phyloP scores from a whole-genome alignment of 2,329 filamentous ascomycete species.

The Aspergillus terreus region DNA sequence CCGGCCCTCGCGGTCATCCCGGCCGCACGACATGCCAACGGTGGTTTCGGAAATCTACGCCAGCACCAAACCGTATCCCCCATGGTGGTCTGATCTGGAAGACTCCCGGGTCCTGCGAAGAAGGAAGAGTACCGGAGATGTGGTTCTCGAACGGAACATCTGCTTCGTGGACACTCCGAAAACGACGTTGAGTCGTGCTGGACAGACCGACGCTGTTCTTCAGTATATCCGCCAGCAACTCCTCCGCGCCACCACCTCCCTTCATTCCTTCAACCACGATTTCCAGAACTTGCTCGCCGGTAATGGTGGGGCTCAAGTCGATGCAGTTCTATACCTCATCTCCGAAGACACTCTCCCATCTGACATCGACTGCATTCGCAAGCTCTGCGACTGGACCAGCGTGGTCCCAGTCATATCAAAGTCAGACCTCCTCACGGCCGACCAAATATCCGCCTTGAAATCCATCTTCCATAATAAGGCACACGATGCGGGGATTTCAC shows the following conservation, averaged over 20 bases:
- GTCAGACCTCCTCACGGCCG: constrained; percentile 63
- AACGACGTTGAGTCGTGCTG: constrained; percentile 50
- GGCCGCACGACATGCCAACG: constrained; percentile 13
- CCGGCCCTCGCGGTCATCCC: constrained; percentile 17
- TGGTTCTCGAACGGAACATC: constrained; percentile 82
- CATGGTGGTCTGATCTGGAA: constrained; percentile 83
- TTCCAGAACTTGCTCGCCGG: constrained; percentile 74
- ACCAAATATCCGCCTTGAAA: constrained; percentile 59
- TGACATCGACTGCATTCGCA: constrained; percentile 69
- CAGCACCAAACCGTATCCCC: constrained; percentile 78
- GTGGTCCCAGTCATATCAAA: constrained; percentile 79
- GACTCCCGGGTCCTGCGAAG: constrained; percentile 58
- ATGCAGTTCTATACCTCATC: constrained; percentile 80
- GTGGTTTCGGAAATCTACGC: constrained; percentile 67
- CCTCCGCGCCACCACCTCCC: constrained; percentile 58
- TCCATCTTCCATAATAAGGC: constrained; percentile 38
- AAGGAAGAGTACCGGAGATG: constrained; percentile 69
- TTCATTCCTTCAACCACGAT: constrained; percentile 66
- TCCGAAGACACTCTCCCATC: constrained; percentile 60
- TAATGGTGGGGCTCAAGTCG: constrained; percentile 77
- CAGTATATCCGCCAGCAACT: constrained; percentile 72
- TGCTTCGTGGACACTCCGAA: constrained; percentile 85
- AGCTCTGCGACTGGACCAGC: constrained; percentile 71
- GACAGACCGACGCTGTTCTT: constrained; percentile 58
- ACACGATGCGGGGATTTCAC: constrained; percentile 51